These are phyloP conservation scores for Didymella pinodella DNA, from an alignment of 2,329 filamentous ascomycete species.

Conservation along the genomic window DNA sequence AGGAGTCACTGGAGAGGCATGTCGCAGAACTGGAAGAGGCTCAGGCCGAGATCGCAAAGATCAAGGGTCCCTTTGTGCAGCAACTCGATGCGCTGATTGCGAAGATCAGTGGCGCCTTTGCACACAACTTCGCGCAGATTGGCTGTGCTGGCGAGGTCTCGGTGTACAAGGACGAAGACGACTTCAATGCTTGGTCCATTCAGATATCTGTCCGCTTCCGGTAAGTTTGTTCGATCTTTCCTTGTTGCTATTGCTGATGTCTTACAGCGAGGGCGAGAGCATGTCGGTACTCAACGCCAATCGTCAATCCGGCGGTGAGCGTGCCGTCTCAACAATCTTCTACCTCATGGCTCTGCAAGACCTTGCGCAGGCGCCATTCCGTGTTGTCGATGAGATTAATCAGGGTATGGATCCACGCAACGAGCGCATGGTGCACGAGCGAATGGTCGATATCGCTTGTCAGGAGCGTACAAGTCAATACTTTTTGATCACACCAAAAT, in stretches of 20 bases:
- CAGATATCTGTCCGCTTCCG: slow-evolving; percentile 96
- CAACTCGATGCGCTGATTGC: slow-evolving; percentile 77
- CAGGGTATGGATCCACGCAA: slow-evolving; percentile 99
- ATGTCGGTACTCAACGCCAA: slow-evolving; percentile 88
- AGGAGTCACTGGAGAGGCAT: slow-evolving; percentile 64
- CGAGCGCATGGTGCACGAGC: slow-evolving; percentile 96
- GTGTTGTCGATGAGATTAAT: slow-evolving; percentile 99
- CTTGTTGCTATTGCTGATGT: slow-evolving; percentile 17
- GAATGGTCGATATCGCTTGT: slow-evolving; percentile 98
- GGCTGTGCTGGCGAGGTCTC: slow-evolving; percentile 91
- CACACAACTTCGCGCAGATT: slow-evolving; percentile 92
- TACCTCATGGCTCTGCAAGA: slow-evolving; percentile 98
- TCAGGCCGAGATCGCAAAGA: slow-evolving; percentile 66
- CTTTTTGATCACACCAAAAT: slow-evolving; percentile 97
- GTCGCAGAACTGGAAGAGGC: slow-evolving; percentile 64
- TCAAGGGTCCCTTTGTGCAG: slow-evolving; percentile 83
- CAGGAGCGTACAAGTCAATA: slow-evolving; percentile 78
- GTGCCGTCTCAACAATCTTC: slow-evolving; percentile 96
- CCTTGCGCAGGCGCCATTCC: slow-evolving; percentile 92
- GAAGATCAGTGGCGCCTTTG: slow-evolving; percentile 89
- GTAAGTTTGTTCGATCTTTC: slow-evolving; percentile 55
- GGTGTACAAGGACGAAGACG: slow-evolving; percentile 83
- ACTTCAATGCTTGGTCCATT: slow-evolving; percentile 94
- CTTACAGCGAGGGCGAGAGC: slow-evolving; percentile 68
- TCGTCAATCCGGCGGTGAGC: slow-evolving; percentile 94